Evolutionary conservation across 164 flowering plant species (phyloP).

Genomic region (Annona cherimola): DNA sequence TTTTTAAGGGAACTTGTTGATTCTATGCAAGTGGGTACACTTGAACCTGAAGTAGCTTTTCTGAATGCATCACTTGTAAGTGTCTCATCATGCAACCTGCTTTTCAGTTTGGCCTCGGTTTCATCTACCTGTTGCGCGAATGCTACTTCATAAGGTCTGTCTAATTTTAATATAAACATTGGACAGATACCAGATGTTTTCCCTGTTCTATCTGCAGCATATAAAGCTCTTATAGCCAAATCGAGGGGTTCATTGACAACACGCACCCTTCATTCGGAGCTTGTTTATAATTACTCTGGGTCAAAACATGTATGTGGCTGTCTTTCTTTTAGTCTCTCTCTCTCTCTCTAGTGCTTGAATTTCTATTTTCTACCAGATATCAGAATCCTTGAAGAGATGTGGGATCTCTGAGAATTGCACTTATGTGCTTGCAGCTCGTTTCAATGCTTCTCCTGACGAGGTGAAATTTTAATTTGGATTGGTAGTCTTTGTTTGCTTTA

Average conservation of each 20-base stretch:
- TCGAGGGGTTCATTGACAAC: constrained; percentile 72
- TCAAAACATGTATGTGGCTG: constrained; percentile 72
- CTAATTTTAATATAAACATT: constrained; percentile 1
- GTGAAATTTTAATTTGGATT: constrained; percentile 28
- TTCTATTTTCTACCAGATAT: constrained; percentile 40
- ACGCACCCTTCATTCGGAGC: constrained; percentile 87
- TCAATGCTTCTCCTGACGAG: constrained; percentile 68
- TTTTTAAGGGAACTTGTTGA: constrained; percentile 11
- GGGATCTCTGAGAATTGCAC: constrained; percentile 73
- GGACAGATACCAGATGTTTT: constrained; percentile 82
- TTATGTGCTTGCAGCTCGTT: constrained; percentile 74
- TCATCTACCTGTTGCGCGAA: not conserved
- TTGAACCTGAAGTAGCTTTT: constrained; percentile 79
- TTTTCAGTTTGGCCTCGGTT: not conserved
- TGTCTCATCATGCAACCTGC: constrained; percentile 6
- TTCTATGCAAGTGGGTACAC: constrained; percentile 69
- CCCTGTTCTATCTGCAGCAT: constrained; percentile 91
- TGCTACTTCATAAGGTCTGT: not conserved
- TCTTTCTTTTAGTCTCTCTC: not conserved
- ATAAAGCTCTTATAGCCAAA: constrained; percentile 76
- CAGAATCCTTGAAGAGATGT: constrained; percentile 88
- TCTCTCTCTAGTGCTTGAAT: constrained; percentile 4
- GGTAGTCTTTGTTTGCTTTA: not conserved
- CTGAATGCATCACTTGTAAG: constrained; percentile 83
- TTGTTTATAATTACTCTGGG: constrained; percentile 87